A percentile compares a stretch with the other conserved stretches of the same genome.
Conservation (phyloP, 2,329 filamentous ascomycete species). For the Trichoderma guizhouense region DNA sequence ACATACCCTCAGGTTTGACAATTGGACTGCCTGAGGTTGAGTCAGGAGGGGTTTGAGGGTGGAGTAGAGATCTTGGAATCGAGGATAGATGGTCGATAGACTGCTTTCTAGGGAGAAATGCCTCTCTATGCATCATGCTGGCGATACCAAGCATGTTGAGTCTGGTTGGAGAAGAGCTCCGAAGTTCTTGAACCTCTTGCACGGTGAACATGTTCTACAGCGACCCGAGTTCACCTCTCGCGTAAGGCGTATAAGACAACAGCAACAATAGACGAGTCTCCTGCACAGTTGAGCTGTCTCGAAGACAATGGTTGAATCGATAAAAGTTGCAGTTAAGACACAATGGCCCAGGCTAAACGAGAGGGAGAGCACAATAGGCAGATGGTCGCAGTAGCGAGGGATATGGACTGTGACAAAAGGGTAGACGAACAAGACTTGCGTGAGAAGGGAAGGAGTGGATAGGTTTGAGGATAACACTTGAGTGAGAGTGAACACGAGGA, state of each 20-base stretch:
- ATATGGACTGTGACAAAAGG: conserved; percentile 21
- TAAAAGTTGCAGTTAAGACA: conserved; percentile 8
- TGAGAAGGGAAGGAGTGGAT: conserved; percentile 21
- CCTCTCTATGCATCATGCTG: conserved; percentile 22
- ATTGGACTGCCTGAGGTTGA: conserved; percentile 36
- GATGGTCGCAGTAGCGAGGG: conserved; percentile 26
- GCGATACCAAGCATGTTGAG: conserved; percentile 24
- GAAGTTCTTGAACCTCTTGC: conserved; percentile 19
- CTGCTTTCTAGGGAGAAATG: conserved; percentile 20
- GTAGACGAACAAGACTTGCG: conserved; percentile 25
- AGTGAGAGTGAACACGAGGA: conserved; percentile 26
- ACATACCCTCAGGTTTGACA: conserved; percentile 33
- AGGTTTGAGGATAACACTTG: conserved; percentile 22
- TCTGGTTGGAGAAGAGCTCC: conserved; percentile 18
- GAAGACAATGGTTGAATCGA: conserved; percentile 9
- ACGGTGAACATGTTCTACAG: conserved; percentile 17
- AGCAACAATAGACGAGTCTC: not conserved
- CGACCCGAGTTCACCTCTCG: not conserved
- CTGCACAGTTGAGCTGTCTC: not conserved
- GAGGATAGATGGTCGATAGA: conserved; percentile 25
- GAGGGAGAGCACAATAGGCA: conserved; percentile 26
- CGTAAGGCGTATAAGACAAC: conserved; percentile 20
- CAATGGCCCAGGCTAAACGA: not conserved
- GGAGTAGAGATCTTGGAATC: conserved; percentile 20
- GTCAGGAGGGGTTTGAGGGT: conserved; percentile 31